Evolutionary conservation across 2,329 filamentous ascomycete species (phyloP), one percentile per base, ranked within the genome.

Genomic region (Colletotrichum tabaci): DNA sequence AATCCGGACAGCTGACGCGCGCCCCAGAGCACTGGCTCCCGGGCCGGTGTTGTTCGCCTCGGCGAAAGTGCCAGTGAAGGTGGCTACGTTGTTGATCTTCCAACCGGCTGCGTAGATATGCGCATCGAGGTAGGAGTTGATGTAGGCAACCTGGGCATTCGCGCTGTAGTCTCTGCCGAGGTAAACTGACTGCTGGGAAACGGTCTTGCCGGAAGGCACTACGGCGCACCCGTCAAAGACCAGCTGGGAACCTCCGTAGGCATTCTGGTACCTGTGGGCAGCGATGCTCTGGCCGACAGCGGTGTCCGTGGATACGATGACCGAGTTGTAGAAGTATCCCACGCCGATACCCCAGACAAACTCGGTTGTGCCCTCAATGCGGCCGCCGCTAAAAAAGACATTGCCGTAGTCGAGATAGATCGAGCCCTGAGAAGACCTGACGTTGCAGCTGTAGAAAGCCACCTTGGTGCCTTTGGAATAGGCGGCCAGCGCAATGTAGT

Each of bases 331-430:
- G 12, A 44, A 44, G 5, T 44, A 44, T 44, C 42, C 84, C 0
- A 82, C 78, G 3, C 84, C 84, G 38, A 79, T 77, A 6, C 84
- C 84, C 75, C 81, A 80, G 15, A 80, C 84, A 62, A 72, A 66
- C 42, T 68, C 72, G 16, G 64, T 63, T 12, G 60, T 65, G 15
- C 70, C 70, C 40, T 64, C 49, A 53, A 71, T 66, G 40, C 60
- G 40, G 26, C 66, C 61, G 46, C 66, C 47, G 23, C 57, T 61
- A 30, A 71, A 62, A 69, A 67, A 71, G 53, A 68, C 66, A 30
- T 61, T 57, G 23, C 67, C 69, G 23, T 67, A 71, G 67, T 68
- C 62, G 16, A 72, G 64, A 15, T 67, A 65, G 46, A 71, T 35
- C 55, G 72, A 60, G 5, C 70, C 70, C 21, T 61, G 65, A 46